phyloP scores from a whole-genome alignment of 192 early-diverging fungal genomes.

The Cladochytrium replicatum region DNA sequence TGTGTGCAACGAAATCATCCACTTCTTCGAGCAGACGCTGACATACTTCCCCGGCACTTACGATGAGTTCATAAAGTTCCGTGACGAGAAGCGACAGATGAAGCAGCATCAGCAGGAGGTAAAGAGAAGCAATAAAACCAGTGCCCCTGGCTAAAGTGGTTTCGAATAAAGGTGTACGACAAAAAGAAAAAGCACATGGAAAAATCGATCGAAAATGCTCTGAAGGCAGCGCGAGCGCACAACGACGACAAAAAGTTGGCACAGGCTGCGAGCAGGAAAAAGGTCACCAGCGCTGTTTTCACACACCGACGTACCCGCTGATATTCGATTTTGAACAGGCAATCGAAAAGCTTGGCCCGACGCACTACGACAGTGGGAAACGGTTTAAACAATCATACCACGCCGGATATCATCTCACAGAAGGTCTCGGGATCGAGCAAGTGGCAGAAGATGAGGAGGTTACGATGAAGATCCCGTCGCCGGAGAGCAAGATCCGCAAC shows the following conservation, averaged over 20 bases:
- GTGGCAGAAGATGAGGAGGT: slow-evolving; percentile 35
- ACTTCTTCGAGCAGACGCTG: slow-evolving; percentile 60
- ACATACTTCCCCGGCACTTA: slow-evolving; percentile 78
- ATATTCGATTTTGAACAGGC: slow-evolving; percentile 41
- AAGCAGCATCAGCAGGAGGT: slow-evolving; percentile 54
- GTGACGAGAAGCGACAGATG: slow-evolving; percentile 58
- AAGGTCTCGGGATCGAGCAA: slow-evolving; percentile 11
- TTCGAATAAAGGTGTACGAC: slow-evolving; percentile 3
- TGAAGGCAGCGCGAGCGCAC: slow-evolving; percentile 57
- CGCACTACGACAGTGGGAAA: slow-evolving; percentile 21
- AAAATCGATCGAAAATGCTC: slow-evolving; percentile 69
- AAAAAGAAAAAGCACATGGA: slow-evolving; percentile 49
- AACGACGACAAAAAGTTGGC: slow-evolving; percentile 77
- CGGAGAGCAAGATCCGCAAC: slow-evolving; percentile 55
- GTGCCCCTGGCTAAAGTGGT: background rate
- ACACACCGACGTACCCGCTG: too few species aligned
- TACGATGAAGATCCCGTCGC: slow-evolving; percentile 59
- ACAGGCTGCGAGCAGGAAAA: slow-evolving; percentile 39
- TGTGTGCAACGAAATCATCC: slow-evolving; percentile 60
- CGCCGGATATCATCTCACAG: slow-evolving; percentile 14
- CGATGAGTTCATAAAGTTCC: slow-evolving; percentile 68
- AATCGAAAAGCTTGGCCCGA: background rate
- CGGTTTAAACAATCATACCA: slow-evolving; percentile 28
- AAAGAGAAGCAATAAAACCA: slow-evolving; percentile 48
- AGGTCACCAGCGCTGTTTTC: background rate